Evolutionary conservation across 768 basidiomycete genomes (phyloP), one percentile per base, ranked within the genome.

Genomic region (Gyrodon lividus): DNA sequence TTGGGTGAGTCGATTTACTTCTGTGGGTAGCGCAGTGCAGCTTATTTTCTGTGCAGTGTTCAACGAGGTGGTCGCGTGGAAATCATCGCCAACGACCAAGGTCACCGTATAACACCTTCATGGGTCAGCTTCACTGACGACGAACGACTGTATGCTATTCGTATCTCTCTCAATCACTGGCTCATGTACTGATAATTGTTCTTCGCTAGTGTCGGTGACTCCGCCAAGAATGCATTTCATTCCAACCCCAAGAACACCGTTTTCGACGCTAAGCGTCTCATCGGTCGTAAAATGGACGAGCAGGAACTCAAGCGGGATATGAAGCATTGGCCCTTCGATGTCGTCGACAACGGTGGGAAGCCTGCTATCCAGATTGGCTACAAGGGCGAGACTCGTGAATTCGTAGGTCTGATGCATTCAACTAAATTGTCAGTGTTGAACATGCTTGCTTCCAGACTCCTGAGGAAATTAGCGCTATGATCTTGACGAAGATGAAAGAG

Each of bases 401-500:
- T 97, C 65, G 91, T 94, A 60, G 66, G 89, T 81, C 3, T 19
- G 24, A 17, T 24, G 38, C 2, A 0, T 39, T 37, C 19, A 8
- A 10, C 14, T 3, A 7, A 17, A 3, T 6, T 10, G 1, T 7
- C 6, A 24, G 4, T 13, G 20, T 44, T 53, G 0, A 59, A 0
- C 2, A 19, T 20, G 2, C 5, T 1, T 10, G n/a, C 9, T 43
- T n/a, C 16, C 40, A 93, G 92, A 86, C 91, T 0, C 89, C 94
- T 6, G 94, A 96, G 70, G 93, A 97, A 74, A 84, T 98, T 60
- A 89, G 86, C 38, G 94, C 96, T 51, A 98, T 98, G 96, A 81
- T 98, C 62, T 77, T 98, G 49, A 76, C 72, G 54, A 98, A 98
- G 81, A 98, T 98, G 96, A 98, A 97, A 81, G 96, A 98, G 78